phyloP scores from a whole-genome alignment of 345 rosid genomes.

The Gossypium turneri region DNA sequence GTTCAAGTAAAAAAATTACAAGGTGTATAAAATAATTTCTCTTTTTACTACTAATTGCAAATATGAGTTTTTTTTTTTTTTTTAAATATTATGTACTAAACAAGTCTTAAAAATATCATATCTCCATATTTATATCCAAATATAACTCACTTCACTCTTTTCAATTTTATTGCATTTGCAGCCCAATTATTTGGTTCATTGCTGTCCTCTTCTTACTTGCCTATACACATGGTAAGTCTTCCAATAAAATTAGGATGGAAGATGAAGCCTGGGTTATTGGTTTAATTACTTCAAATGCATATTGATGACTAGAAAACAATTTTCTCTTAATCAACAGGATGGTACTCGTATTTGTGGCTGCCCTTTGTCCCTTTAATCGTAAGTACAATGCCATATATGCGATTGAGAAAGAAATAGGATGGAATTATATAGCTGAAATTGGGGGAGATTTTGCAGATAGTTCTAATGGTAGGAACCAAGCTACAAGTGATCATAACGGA shows the following conservation, averaged over 20 bases:
- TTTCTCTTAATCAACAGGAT: slow-evolving; percentile 40
- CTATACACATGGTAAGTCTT: slow-evolving; percentile 62
- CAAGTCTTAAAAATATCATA: no score
- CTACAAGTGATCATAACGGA: slow-evolving; percentile 80
- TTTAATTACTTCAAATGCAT: background rate
- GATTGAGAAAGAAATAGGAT: background rate
- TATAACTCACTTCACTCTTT: no score
- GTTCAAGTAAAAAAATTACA: no score
- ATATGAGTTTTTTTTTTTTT: no score
- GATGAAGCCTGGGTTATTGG: no score
- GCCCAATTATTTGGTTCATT: slow-evolving; percentile 72
- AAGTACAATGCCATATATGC: slow-evolving; percentile 29
- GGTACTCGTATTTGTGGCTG: slow-evolving; percentile 64
- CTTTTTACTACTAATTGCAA: no score
- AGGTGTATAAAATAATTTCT: no score
- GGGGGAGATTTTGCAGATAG: slow-evolving; percentile 35
- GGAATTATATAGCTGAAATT: background rate
- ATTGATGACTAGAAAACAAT: background rate
- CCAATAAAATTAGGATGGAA: background rate
- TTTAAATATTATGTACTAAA: no score
- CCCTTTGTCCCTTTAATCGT: slow-evolving; percentile 82
- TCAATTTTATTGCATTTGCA: slow-evolving; percentile 31
- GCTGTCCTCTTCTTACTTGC: slow-evolving; percentile 67
- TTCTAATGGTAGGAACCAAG: slow-evolving; percentile 73
- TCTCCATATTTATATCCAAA: background rate